Evolutionary conservation across 192 early-diverging fungal species (phyloP), one percentile per base, ranked within the genome.

Genomic region (Backusella morwellensis): DNA sequence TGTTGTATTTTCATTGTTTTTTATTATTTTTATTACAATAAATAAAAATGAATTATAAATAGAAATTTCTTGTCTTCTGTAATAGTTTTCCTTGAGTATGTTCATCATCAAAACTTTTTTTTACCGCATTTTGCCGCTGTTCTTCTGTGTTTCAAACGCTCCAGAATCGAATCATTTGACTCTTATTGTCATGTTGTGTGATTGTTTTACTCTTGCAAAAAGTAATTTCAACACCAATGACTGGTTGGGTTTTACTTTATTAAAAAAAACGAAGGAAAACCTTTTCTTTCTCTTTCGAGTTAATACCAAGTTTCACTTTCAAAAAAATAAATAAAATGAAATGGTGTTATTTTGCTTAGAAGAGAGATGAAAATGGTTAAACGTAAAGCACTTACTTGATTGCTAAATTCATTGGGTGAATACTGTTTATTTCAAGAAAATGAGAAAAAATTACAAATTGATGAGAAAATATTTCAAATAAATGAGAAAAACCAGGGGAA

Each of bases 31-130:
- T 63, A 63, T 63, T 63, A 63, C 26, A 63, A 9, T 63, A 29
- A 63, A 23, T 63, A 63, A 63, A 63, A 63, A 63, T 63, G 26
- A 63, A 63, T 63, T 63, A 63, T 63, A 63, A 63, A 63, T 63
- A 63, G 56, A 63, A 26, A 4, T 26, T 9, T 59, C 56, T 7
- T 26, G 21, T 29, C 9, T 29, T 59, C 29, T 26, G 19, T 2
- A 26, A 5, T 26, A 2, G 2, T 7, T 21, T 54, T 54, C 52
- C 4, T 54, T 54, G 52, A 44, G 2, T 2, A 2, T 56, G 1
- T 56, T 56, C 6, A 6, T 56, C 19, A 11, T 9, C 23, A 9
- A 21, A 56, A n/a, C 3, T 56, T 56, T 23, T 56, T 56, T 56
- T 56, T 56, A 56, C 54, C 54, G 54, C n/a, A 6, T 56, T 56